Conservation (phyloP, 805 yeast genomes). For the Ogataea ganodermae region DNA sequence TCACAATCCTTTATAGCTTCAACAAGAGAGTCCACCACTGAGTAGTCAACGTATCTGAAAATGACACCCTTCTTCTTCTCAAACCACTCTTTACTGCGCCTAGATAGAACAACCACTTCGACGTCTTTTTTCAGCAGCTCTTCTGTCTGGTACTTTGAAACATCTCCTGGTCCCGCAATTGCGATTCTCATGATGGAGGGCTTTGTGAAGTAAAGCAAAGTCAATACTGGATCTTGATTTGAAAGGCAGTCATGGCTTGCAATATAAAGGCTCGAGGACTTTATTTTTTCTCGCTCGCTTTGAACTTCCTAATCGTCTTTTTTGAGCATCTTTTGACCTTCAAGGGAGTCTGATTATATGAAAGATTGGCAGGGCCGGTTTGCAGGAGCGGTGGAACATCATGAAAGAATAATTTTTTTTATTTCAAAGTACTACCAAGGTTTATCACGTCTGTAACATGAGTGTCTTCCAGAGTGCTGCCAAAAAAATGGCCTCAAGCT, state of each 20-base stretch:
- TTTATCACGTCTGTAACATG: too few species aligned
- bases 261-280: too few species aligned
- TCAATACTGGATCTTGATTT: too few species aligned
- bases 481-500: too few species aligned
- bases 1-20: not conserved
- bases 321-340: not conserved
- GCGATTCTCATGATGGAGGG: not conserved
- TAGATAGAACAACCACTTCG: not conserved
- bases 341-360: not conserved
- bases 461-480: too few species aligned
- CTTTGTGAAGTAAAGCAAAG: not conserved
- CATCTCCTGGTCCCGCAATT: slow-evolving; percentile 3
- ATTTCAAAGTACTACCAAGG: too few species aligned
- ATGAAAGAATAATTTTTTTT: too few species aligned
- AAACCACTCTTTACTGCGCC: slow-evolving; percentile 4
- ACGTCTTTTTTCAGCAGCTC: slow-evolving; percentile 1
- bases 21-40: not conserved
- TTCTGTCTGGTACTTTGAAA: slow-evolving; percentile 1
- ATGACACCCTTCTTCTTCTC: slow-evolving; percentile 1
- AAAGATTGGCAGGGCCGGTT: too few species aligned
- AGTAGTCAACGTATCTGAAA: slow-evolving; percentile 2
- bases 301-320: not conserved
- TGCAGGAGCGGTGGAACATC: too few species aligned
- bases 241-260: too few species aligned
- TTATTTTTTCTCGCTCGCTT: slow-evolving; percentile 1